Percentiles rank a stretch among this genome's conserved stretches.
phyloP scores from a whole-genome alignment of 2,329 filamentous ascomycete species.

The Colletotrichum scovillei region DNA sequence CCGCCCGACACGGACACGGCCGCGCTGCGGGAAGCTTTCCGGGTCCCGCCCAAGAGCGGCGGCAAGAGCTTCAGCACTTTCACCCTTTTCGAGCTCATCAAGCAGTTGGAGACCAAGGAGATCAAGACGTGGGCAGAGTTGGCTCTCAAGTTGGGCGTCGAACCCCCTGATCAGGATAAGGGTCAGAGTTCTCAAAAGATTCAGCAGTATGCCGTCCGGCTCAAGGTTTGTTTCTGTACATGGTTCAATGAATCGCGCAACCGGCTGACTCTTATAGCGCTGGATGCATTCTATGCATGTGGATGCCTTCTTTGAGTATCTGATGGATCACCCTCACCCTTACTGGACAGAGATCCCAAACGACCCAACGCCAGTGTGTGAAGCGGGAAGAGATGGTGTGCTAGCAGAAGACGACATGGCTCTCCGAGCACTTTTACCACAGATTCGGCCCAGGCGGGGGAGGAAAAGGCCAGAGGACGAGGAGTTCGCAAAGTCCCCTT shows the following conservation, averaged over 20 bases:
- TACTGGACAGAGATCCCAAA: slow-evolving; percentile 85
- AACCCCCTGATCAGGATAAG: slow-evolving; percentile 83
- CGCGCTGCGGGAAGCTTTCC: slow-evolving; percentile 80
- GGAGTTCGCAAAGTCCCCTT: slow-evolving; percentile 58
- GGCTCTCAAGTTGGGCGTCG: slow-evolving; percentile 87
- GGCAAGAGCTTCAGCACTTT: slow-evolving; percentile 87
- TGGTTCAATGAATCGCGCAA: background rate
- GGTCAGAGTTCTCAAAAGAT: slow-evolving; percentile 93
- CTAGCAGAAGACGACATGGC: slow-evolving; percentile 89
- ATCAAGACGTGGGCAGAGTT: slow-evolving; percentile 94
- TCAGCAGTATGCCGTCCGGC: slow-evolving; percentile 90
- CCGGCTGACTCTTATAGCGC: slow-evolving; percentile 62
- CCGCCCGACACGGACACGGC: slow-evolving; percentile 75
- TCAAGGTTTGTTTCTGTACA: slow-evolving; percentile 72
- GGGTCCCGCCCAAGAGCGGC: slow-evolving; percentile 84
- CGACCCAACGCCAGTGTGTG: slow-evolving; percentile 69
- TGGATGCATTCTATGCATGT: slow-evolving; percentile 99
- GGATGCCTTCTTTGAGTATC: slow-evolving; percentile 93
- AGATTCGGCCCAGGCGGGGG: slow-evolving; percentile 73
- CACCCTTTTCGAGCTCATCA: slow-evolving; percentile 80
- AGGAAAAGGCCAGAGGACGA: slow-evolving; percentile 74
- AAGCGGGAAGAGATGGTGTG: slow-evolving; percentile 82
- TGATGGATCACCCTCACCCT: slow-evolving; percentile 79
- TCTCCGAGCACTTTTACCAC: slow-evolving; percentile 83
- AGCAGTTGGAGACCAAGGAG: slow-evolving; percentile 81